These are phyloP conservation scores for Pseudisothecium myosuroides DNA, from an alignment of 225 moss, liverwort and hornwort genomes.

Conservation along the genomic window DNA sequence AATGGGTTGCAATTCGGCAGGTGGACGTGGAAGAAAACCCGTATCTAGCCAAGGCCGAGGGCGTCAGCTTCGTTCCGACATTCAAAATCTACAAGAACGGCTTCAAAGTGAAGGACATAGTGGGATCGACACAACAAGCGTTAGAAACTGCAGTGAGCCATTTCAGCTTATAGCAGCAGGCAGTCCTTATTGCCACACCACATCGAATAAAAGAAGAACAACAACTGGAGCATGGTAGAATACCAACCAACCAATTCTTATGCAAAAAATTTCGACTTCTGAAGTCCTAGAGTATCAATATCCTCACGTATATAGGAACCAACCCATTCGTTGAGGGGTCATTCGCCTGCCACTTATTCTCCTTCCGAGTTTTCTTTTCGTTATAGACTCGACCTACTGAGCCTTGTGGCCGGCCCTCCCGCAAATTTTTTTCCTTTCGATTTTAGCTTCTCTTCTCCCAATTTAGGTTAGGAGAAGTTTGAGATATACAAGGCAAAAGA, in stretches of 20 bases:
- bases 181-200: not conserved
- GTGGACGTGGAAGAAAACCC: conserved; percentile 90
- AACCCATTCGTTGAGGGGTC: conserved; percentile 38
- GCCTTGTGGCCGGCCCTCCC: conserved; percentile 9
- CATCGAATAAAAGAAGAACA: conserved; percentile 5
- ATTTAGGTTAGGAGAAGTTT: conserved; percentile 8
- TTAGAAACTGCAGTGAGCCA: conserved; percentile 62
- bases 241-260: not conserved
- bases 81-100: conserved; percentile 97
- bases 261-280: not conserved
- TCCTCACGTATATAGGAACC: conserved; percentile 18
- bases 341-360: not conserved
- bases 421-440: conserved; percentile 16
- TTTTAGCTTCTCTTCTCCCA: conserved; percentile 10
- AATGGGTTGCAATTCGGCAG: conserved; percentile 3
- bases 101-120: conserved; percentile 74
- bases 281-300: not conserved
- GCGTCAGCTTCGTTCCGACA: conserved; percentile 77
- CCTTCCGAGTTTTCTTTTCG: not conserved
- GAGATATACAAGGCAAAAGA: conserved; percentile 13
- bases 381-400: not conserved
- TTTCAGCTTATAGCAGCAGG: conserved; percentile 40
- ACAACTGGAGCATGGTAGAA: conserved; percentile 3
- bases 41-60: conserved; percentile 73
- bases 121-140: conserved; percentile 69